A percentile compares a stretch with the other conserved stretches of the same genome.
Conservation (phyloP, 768 basidiomycete species). For the Plicaturopsis crispa region DNA sequence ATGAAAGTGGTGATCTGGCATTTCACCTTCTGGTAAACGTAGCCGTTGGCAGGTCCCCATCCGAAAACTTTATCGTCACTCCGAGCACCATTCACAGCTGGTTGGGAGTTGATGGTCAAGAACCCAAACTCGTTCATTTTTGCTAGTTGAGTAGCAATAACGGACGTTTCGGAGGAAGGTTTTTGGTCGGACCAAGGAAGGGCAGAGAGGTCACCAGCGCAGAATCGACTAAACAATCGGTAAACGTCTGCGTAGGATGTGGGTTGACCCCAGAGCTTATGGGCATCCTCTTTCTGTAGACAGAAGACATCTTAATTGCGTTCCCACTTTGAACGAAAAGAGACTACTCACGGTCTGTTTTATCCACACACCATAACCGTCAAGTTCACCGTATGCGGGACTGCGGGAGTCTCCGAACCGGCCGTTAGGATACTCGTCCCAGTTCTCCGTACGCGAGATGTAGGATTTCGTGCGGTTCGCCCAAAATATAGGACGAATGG, state of each 20-base stretch:
- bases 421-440: slow-evolving; percentile 99
- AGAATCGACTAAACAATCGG: slow-evolving; percentile 78
- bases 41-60: slow-evolving; percentile 93
- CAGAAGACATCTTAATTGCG: slow-evolving; percentile 1
- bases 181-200: slow-evolving; percentile 95
- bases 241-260: slow-evolving; percentile 56
- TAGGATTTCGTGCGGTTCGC: slow-evolving; percentile 95
- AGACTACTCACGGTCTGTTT: slow-evolving; percentile 66
- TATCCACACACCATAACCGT: slow-evolving; percentile 91
- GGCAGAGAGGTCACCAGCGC: slow-evolving; percentile 59
- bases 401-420: slow-evolving; percentile 96
- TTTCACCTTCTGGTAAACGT: slow-evolving; percentile 87
- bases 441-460: slow-evolving; percentile 92
- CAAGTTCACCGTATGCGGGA: slow-evolving; percentile 97
- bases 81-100: slow-evolving; percentile 83
- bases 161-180: slow-evolving; percentile 75
- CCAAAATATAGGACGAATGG: slow-evolving; percentile 98
- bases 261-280: slow-evolving; percentile 86
- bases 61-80: slow-evolving; percentile 84
- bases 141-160: slow-evolving; percentile 73
- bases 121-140: slow-evolving; percentile 89
- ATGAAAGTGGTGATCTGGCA: not conserved
- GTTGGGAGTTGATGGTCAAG: slow-evolving; percentile 95
- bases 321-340: not conserved
- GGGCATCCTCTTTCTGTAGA: slow-evolving; percentile 74